Evolutionary conservation across 179 eudicot species (phyloP), one percentile per base, ranked within the genome.

Genomic region (Heliamphora pulchella): DNA sequence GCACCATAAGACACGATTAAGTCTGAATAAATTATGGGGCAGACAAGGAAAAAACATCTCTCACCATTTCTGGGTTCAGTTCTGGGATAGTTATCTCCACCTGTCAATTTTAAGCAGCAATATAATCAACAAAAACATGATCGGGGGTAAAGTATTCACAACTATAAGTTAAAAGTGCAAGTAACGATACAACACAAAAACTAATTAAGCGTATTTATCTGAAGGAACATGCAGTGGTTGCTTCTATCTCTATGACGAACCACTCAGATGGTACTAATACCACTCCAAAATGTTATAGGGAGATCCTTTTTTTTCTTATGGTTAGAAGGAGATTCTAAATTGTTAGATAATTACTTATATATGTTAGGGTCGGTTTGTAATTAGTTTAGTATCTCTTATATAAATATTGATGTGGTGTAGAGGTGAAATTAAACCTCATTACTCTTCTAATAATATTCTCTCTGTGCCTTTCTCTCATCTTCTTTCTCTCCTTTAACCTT

Each of bases 21-120:
- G 73, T 79, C 51, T 79, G 66, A 79, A 76, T 39, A 64, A 43
- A 71, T 79, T 20, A 47, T 47, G 11, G 43, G 58, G 44, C n/a
- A 18, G 17, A n/a, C 18, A 41, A 62, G 77, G 54, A 62, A 78
- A 79, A 31, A 43, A 65, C 17, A 4, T 77, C 61, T 48, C 90
- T 79, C 82, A 96, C 99, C 89, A 88, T 94, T 84, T 89, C 93
- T 17, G 99, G 98, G 84, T 96, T 90, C 78, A 94, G 89, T 85
- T 96, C 99, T 7, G 99, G 99, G 78, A 96, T 94, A 86, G 85
- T 94, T 81, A 96, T 94, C 83, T 94, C 98, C 87, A 94, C 98
- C 98, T 94, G 83, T 77, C 77, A 88, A 72, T 71, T 69, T 14
- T 44, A 31, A 71, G 50, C 1, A 14, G 57, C 8, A 47, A 71